Conservation (phyloP, 2,329 filamentous ascomycete genomes). For the Ceratocystis variospora region DNA sequence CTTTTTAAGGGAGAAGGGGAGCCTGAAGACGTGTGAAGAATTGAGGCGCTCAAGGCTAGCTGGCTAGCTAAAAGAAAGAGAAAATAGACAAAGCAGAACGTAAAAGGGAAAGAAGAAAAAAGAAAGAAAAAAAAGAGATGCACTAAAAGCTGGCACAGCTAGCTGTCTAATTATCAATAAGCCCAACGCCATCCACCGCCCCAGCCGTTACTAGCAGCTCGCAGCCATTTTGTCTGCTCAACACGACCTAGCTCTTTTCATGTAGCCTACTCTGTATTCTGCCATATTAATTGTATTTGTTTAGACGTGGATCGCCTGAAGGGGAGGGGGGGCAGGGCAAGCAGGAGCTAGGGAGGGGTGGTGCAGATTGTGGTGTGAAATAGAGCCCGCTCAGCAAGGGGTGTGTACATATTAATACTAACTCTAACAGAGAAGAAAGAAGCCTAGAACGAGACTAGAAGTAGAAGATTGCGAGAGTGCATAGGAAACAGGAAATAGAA, state of each 20-base stretch:
- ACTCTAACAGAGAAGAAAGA: neutral
- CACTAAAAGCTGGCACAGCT: too few species aligned
- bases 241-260: neutral
- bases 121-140: too few species aligned
- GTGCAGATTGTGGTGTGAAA: neutral
- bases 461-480: neutral
- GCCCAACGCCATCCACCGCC: neutral
- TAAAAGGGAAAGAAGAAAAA: too few species aligned
- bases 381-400: neutral
- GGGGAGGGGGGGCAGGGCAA: neutral
- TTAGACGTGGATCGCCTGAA: neutral
- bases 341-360: neutral
- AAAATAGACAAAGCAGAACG: too few species aligned
- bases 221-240: neutral
- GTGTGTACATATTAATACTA: neutral
- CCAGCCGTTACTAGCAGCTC: neutral
- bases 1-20: too few species aligned
- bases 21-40: too few species aligned
- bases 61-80: too few species aligned
- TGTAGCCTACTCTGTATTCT: neutral
- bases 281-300: neutral
- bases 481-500: neutral
- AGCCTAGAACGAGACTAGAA: slow-evolving; percentile 3
- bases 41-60: too few species aligned
- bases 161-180: too few species aligned